phyloP scores from a whole-genome alignment of 1,139 yeast species.

The Spathaspora sp. region DNA sequence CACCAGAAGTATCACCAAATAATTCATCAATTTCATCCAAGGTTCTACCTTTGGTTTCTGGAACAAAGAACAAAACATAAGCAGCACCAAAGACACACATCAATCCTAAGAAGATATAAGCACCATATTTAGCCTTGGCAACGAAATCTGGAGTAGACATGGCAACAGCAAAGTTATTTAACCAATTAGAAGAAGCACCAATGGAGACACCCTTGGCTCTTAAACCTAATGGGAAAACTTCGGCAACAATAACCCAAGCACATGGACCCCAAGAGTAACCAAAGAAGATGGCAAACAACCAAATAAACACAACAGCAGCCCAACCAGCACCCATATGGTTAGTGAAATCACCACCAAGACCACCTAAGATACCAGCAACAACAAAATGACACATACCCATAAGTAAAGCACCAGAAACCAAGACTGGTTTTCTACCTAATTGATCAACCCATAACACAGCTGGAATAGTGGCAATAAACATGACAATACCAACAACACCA shows the following conservation, averaged over 20 bases:
- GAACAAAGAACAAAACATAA: constrained; percentile 26
- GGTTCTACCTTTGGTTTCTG: constrained; percentile 31
- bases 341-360: constrained; percentile 14
- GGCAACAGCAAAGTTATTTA: constrained; percentile 39
- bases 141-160: constrained; percentile 30
- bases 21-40: constrained; percentile 31
- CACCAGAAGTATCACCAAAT: constrained; percentile 19
- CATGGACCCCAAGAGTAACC: constrained; percentile 33
- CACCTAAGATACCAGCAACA: constrained; percentile 61
- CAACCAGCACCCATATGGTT: constrained; percentile 30
- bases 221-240: constrained; percentile 23
- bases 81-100: constrained; percentile 22
- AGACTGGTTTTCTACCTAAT: constrained; percentile 15
- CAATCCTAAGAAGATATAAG: constrained; percentile 28
- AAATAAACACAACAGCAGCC: constrained; percentile 43
- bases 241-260: constrained; percentile 23
- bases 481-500: constrained; percentile 57
- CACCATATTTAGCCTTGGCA: constrained; percentile 18
- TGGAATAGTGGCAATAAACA: constrained; percentile 23
- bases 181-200: constrained; percentile 41
- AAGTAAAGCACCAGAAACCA: constrained; percentile 14
- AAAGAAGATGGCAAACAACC: constrained; percentile 29
- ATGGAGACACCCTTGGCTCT: constrained; percentile 33
- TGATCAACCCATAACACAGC: constrained; percentile 34
- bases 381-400: constrained; percentile 15